These are phyloP conservation scores for Oropetium thomaeum DNA, from an alignment of 176 grass and related monocot genomes.

Conservation along the genomic window DNA sequence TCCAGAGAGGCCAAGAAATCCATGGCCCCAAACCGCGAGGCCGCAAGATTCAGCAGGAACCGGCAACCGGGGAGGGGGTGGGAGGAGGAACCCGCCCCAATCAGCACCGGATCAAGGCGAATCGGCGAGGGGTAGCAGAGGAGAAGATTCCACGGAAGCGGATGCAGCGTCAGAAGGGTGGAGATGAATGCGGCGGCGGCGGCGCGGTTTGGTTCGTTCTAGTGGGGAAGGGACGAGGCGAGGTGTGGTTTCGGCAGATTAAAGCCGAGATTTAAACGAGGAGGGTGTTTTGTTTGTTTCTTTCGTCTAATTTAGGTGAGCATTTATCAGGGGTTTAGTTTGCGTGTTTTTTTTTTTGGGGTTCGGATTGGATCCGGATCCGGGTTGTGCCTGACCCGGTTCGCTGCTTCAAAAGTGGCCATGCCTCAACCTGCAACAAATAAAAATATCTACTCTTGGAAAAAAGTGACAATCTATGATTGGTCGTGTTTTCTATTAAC, in stretches of 20 bases:
- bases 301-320: neutral
- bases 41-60: slow-evolving; percentile 1
- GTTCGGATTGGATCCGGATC: neutral
- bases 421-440: neutral
- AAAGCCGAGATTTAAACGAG: slow-evolving; percentile 1
- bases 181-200: neutral
- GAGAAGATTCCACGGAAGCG: neutral
- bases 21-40: neutral
- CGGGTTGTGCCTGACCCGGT: neutral
- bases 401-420: neutral
- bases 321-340: neutral
- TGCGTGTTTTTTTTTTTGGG: neutral
- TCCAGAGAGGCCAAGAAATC: slow-evolving; percentile 20
- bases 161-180: neutral
- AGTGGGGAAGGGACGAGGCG: neutral
- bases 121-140: neutral
- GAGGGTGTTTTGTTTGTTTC: neutral
- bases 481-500: no score
- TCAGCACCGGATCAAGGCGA: neutral
- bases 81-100: neutral
- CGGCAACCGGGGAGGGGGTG: neutral
- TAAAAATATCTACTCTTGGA: neutral
- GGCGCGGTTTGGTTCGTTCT: neutral
- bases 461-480: no score
- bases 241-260: neutral